phyloP scores from a whole-genome alignment of 345 rosid genomes.

The Microcos paniculata region DNA sequence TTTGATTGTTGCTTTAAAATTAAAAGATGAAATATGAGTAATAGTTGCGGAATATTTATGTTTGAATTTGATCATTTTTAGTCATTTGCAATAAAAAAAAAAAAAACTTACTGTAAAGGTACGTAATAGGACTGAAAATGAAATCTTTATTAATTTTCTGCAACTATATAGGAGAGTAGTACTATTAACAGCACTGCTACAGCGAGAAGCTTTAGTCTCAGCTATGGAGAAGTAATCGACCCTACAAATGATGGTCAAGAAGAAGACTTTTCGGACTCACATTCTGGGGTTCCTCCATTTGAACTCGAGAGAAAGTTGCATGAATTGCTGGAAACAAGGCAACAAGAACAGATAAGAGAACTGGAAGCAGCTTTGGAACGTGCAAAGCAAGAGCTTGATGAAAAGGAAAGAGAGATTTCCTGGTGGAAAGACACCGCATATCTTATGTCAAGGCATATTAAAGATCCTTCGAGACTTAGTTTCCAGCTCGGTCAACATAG shows the following conservation, averaged over 20 bases:
- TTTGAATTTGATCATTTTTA: neutral
- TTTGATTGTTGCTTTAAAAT: neutral
- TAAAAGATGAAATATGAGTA: neutral
- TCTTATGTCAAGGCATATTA: slow-evolving; percentile 42
- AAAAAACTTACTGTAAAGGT: no score
- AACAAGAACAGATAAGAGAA: slow-evolving; percentile 64
- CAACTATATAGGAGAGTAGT: slow-evolving; percentile 23
- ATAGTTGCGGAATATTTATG: neutral
- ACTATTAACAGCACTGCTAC: slow-evolving; percentile 13
- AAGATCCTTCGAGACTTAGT: slow-evolving; percentile 26
- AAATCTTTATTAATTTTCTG: neutral
- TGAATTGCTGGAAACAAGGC: slow-evolving; percentile 62
- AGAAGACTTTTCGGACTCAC: slow-evolving; percentile 12
- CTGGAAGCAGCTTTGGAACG: slow-evolving; percentile 52
- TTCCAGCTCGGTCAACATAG: slow-evolving; percentile 4
- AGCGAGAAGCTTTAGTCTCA: slow-evolving; percentile 16
- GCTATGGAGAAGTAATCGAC: slow-evolving; percentile 41
- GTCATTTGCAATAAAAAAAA: no score
- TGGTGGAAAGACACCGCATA: slow-evolving; percentile 83
- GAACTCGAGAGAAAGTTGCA: slow-evolving; percentile 71
- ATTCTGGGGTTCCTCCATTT: slow-evolving; percentile 54
- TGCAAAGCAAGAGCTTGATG: slow-evolving; percentile 40
- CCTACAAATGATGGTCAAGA: slow-evolving; percentile 24
- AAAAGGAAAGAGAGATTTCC: slow-evolving; percentile 62
- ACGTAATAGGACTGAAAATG: neutral